Conservation (phyloP, 306 rosid genomes). For the Phaseolus lunatus region DNA sequence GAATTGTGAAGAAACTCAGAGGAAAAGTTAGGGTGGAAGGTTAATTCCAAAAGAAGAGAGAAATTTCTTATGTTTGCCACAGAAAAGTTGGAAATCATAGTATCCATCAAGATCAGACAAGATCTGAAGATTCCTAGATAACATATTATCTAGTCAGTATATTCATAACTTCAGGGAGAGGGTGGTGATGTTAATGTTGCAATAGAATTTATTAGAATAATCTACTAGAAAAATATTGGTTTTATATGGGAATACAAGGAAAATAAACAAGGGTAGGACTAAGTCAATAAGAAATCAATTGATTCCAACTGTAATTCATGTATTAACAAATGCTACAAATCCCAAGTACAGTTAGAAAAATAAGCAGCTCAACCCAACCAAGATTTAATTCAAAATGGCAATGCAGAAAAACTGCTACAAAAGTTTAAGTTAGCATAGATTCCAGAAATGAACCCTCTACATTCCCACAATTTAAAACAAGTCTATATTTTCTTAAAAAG, state of each 20-base stretch:
- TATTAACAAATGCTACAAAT: not conserved
- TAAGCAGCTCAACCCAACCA: too few relatives aligned
- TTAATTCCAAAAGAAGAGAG: not conserved
- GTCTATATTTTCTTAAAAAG: not conserved
- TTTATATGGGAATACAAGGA: not conserved
- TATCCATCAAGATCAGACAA: not conserved
- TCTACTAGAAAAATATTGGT: not conserved
- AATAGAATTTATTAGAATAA: not conserved
- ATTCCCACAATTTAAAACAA: not conserved
- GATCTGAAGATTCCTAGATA: not conserved
- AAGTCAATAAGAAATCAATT: not conserved
- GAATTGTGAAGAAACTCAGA: not conserved
- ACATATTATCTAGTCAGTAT: not conserved
- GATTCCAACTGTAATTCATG: not conserved
- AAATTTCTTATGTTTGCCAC: not conserved
- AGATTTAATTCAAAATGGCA: not conserved
- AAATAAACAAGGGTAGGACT: not conserved
- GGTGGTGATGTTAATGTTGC: not conserved
- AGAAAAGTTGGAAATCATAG: not conserved
- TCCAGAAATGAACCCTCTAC: not conserved
- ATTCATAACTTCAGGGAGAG: not conserved
- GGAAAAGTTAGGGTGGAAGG: conserved; percentile 9
- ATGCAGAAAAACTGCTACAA: not conserved
- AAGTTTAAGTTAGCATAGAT: not conserved
- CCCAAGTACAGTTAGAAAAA: not conserved